Evolutionary conservation across 345 rosid genomes (phyloP).

Genomic region (Diplotaxis tenuifolia): DNA sequence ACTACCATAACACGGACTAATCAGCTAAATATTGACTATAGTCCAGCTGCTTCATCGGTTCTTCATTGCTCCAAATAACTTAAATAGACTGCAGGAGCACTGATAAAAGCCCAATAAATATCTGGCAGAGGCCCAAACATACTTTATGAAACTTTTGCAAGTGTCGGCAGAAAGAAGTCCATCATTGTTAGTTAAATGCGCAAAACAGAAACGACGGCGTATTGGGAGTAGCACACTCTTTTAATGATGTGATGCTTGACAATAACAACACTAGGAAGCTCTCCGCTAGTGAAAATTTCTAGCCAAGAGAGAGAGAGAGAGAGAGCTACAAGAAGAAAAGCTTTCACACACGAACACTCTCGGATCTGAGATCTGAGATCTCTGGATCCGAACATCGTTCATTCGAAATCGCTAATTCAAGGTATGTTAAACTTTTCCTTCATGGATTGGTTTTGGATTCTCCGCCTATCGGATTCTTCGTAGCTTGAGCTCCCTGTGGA

Average conservation of each 20-base stretch:
- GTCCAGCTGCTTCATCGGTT: neutral
- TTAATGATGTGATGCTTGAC: neutral
- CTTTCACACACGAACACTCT: neutral
- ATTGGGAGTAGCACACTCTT: neutral
- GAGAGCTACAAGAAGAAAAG: constrained; percentile 14
- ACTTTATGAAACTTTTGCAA: neutral
- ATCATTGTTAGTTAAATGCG: neutral
- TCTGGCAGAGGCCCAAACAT: neutral
- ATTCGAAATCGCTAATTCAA: constrained; percentile 5
- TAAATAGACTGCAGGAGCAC: neutral
- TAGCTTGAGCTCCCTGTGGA: neutral
- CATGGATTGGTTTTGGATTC: neutral
- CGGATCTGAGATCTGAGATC: constrained; percentile 37
- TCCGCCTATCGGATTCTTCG: neutral
- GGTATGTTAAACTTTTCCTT: neutral
- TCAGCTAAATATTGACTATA: neutral
- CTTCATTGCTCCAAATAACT: neutral
- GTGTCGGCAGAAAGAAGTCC: constrained; percentile 29
- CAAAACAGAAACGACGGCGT: constrained; percentile 11
- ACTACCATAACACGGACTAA: neutral
- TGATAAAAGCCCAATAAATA: neutral
- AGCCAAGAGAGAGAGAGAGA: neutral
- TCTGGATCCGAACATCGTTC: constrained; percentile 24
- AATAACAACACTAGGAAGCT: constrained; percentile 20
- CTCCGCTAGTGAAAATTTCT: neutral